Conservation (phyloP, 495 filamentous ascomycete genomes). For the Schizothecium vesticola region DNA sequence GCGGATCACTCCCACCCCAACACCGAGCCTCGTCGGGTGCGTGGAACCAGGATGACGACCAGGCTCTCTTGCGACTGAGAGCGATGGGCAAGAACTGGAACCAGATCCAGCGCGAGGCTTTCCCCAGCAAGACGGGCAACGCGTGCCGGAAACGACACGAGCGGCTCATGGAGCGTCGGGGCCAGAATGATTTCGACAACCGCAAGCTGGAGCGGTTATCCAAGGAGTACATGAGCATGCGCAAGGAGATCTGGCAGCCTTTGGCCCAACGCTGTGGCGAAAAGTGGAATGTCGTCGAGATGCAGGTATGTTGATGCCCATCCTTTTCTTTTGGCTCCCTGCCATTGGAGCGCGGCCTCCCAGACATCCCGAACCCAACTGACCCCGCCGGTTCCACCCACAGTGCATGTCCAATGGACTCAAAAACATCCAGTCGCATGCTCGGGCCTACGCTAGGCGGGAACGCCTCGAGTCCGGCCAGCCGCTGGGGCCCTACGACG, state of each 20-base stretch:
- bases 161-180: constrained; percentile 61
- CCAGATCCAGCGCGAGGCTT: constrained; percentile 61
- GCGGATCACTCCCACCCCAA: constrained; percentile 28
- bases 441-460: constrained; percentile 45
- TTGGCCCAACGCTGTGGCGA: constrained; percentile 58
- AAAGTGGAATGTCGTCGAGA: constrained; percentile 65
- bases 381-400: not conserved
- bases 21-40: constrained; percentile 50
- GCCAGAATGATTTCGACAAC: constrained; percentile 62
- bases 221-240: constrained; percentile 61
- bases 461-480: constrained; percentile 46
- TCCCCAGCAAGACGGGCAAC: constrained; percentile 68
- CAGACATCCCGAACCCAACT: constrained; percentile 4
- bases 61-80: constrained; percentile 55
- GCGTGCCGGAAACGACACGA: constrained; percentile 76
- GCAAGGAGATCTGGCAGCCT: constrained; percentile 66
- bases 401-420: constrained; percentile 55
- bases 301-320: constrained; percentile 50
- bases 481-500: constrained; percentile 40
- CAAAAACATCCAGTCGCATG: constrained; percentile 52
- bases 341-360: not conserved
- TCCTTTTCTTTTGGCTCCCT: not conserved
- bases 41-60: constrained; percentile 62
- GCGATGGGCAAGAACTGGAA: constrained; percentile 65
- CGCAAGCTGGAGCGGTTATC: constrained; percentile 60